Percentiles rank a stretch among this genome's conserved stretches.
These are phyloP conservation scores for Zizania palustris DNA, from an alignment of 202 grass and related monocot genomes.

Conservation along the genomic window DNA sequence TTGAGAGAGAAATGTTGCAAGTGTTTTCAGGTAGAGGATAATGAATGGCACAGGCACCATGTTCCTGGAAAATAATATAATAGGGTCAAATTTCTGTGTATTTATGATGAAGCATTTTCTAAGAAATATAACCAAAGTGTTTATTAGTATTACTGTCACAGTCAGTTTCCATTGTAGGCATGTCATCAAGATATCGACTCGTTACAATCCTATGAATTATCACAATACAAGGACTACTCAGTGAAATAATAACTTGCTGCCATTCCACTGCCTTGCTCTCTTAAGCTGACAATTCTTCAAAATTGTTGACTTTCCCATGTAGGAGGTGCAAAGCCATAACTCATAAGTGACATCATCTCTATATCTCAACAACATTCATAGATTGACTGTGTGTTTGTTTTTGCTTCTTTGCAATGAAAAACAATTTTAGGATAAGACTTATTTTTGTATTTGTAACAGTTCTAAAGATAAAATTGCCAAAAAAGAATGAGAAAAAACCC, in stretches of 20 bases:
- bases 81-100: neutral
- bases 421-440: too few relatives aligned
- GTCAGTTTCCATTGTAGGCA: neutral
- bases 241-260: slow-evolving; percentile 1
- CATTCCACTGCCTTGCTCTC: neutral
- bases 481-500: too few relatives aligned
- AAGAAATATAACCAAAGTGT: neutral
- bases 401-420: too few relatives aligned
- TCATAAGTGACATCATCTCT: slow-evolving; percentile 15
- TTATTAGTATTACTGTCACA: neutral
- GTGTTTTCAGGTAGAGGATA: slow-evolving; percentile 78
- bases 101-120: neutral
- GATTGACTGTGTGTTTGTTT: too few relatives aligned
- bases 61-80: slow-evolving; percentile 64
- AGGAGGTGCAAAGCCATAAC: neutral
- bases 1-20: slow-evolving; percentile 64
- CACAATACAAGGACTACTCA: neutral
- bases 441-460: too few relatives aligned
- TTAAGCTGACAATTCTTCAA: neutral
- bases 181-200: neutral
- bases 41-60: slow-evolving; percentile 89
- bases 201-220: neutral
- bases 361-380: neutral
- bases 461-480: too few relatives aligned
- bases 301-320: neutral